Conservation (phyloP, 345 rosid genomes). For the Salix koriyanagi region DNA sequence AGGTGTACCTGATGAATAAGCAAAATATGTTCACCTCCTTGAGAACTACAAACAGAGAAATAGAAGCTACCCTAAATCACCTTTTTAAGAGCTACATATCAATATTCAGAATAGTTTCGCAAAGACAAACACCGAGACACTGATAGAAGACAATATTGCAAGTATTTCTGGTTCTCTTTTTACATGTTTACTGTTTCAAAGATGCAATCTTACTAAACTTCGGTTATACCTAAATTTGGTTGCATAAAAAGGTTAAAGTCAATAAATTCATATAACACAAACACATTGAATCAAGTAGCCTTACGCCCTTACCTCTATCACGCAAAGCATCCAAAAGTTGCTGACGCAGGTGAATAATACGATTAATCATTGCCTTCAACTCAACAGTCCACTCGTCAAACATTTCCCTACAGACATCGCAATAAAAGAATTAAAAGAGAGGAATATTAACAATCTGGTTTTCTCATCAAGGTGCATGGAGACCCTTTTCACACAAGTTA, state of each 20-base stretch:
- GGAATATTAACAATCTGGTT: not conserved
- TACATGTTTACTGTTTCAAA: not conserved
- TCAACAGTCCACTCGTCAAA: slow-evolving; percentile 72
- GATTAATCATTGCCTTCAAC: slow-evolving; percentile 80
- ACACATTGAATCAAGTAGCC: not conserved
- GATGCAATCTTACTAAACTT: not conserved
- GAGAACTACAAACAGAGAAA: not conserved
- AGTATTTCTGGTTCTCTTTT: not conserved
- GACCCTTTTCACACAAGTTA: not conserved
- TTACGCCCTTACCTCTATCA: slow-evolving; percentile 36
- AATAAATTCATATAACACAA: not conserved
- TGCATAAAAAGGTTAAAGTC: not conserved
- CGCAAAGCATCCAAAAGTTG: slow-evolving; percentile 64
- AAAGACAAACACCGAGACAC: not conserved
- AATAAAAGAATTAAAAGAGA: not conserved
- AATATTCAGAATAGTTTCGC: not conserved
- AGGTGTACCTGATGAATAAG: slow-evolving; percentile 43
- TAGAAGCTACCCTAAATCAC: not conserved
- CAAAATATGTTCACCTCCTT: not conserved
- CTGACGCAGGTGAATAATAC: slow-evolving; percentile 70
- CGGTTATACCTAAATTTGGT: not conserved
- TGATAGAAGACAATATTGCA: not conserved
- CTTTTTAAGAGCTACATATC: not conserved
- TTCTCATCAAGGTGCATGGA: not conserved
- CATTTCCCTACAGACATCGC: slow-evolving; percentile 38